These are phyloP conservation scores for Eucalyptus fibrosa DNA, from an alignment of 345 rosid species.

Conservation along the genomic window DNA sequence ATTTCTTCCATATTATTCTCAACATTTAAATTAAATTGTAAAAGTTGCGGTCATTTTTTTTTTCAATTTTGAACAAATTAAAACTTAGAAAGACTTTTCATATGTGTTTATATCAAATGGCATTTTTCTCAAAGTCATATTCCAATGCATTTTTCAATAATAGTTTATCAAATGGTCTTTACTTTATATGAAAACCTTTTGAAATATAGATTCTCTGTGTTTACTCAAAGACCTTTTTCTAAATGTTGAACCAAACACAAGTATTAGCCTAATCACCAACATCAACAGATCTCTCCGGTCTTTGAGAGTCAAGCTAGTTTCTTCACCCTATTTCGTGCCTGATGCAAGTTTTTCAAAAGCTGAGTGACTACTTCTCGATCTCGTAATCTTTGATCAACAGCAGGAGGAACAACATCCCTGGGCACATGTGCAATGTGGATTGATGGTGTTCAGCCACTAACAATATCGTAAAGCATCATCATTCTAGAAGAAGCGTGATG, in stretches of 20 bases:
- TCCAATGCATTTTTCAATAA: not conserved
- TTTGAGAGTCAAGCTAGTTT: not conserved
- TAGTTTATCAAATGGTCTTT: rapidly evolving
- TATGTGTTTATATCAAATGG: rapidly evolving
- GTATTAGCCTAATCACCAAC: not conserved
- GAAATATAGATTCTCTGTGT: rapidly evolving
- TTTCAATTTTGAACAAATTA: not conserved
- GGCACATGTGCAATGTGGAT: not conserved
- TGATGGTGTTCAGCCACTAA: not conserved
- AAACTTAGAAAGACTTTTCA: not conserved
- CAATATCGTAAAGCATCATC: not conserved
- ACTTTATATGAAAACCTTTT: not conserved
- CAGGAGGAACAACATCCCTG: not conserved
- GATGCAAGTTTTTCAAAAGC: not conserved
- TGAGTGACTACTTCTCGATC: not conserved
- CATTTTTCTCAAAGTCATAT: not conserved
- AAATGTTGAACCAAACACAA: not conserved
- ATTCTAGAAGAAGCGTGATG: not conserved
- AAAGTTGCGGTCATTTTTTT: not conserved
- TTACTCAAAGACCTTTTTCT: not conserved
- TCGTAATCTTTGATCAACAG: not conserved
- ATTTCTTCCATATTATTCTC: not conserved
- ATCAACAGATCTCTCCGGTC: not conserved
- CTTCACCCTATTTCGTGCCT: not conserved
- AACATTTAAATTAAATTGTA: not conserved